Evolutionary conservation across 208 protist genomes (phyloP).

Genomic region (Angomonas ambiguus): DNA sequence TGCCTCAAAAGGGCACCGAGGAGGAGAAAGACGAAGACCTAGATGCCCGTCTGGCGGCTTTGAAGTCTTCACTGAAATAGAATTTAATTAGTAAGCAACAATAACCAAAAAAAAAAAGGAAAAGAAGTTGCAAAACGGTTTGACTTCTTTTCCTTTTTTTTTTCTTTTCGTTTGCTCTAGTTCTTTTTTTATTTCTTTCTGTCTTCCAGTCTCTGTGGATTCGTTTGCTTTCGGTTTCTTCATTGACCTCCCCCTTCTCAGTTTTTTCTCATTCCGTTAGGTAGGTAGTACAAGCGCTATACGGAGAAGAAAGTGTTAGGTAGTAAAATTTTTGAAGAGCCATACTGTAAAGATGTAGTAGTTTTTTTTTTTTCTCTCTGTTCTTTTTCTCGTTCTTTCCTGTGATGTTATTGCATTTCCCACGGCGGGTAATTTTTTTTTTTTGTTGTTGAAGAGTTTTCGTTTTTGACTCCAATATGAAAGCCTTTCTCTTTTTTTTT

Average conservation of each 20-base stretch:
- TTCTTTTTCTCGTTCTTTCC: neutral
- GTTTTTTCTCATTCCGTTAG: too few species aligned
- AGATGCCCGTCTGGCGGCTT: constrained; percentile 71
- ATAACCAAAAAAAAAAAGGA: constrained; percentile 6
- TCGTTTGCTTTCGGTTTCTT: neutral
- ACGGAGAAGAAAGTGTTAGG: too few species aligned
- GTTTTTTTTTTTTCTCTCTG: constrained; percentile 1
- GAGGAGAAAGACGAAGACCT: constrained; percentile 76
- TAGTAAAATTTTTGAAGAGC: too few species aligned
- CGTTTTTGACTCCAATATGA: neutral
- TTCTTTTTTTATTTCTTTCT: neutral
- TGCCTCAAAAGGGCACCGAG: constrained; percentile 44
- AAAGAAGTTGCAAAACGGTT: neutral
- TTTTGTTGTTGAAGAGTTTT: constrained; percentile 4
- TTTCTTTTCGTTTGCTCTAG: neutral
- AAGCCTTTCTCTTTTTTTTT: constrained; percentile 13
- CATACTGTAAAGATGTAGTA: too few species aligned
- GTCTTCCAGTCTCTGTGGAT: neutral
- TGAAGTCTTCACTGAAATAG: constrained; percentile 78
- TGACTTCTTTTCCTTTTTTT: neutral
- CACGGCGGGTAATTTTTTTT: too few species aligned
- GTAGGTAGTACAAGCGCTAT: too few species aligned
- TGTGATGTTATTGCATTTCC: too few species aligned
- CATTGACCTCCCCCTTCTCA: neutral
- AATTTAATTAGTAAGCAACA: neutral